A percentile compares a stretch with the other conserved stretches of the same genome.
Conservation (phyloP, 1,284 basidiomycete species). For the Austroboletus niveus region DNA sequence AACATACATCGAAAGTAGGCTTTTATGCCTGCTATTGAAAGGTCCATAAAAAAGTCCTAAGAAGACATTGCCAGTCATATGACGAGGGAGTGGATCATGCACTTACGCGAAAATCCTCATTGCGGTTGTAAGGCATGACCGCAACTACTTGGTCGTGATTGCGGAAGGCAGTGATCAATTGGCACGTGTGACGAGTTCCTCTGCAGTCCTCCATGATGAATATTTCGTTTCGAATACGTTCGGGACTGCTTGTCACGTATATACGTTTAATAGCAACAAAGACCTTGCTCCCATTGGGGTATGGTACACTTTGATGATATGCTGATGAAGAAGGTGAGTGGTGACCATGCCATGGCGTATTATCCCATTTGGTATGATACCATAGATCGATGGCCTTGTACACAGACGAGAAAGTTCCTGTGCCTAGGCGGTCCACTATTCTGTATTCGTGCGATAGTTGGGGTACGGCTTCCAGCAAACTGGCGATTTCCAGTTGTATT, state of each 20-base stretch:
- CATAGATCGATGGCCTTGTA: slow-evolving; percentile 92
- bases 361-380: slow-evolving; percentile 78
- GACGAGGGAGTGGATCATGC: not conserved
- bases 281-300: slow-evolving; percentile 48
- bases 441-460: slow-evolving; percentile 69
- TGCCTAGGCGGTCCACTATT: slow-evolving; percentile 89
- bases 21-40: slow-evolving; percentile 77
- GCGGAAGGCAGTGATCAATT: slow-evolving; percentile 93
- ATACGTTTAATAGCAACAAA: slow-evolving; percentile 97
- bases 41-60: slow-evolving; percentile 72
- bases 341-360: slow-evolving; percentile 73
- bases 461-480: slow-evolving; percentile 61
- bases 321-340: slow-evolving; percentile 61
- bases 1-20: slow-evolving; percentile 92
- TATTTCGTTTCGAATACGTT: slow-evolving; percentile 92
- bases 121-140: slow-evolving; percentile 91
- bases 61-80: slow-evolving; percentile 5
- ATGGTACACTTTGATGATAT: slow-evolving; percentile 52
- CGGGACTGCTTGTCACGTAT: slow-evolving; percentile 93
- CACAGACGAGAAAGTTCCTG: slow-evolving; percentile 97
- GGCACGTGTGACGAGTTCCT: slow-evolving; percentile 82
- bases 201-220: slow-evolving; percentile 87
- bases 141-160: slow-evolving; percentile 91
- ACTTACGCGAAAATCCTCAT: slow-evolving; percentile 90
- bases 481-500: slow-evolving; percentile 74